phyloP scores from a whole-genome alignment of 164 flowering plant species.

The Umbilicus rupestris region DNA sequence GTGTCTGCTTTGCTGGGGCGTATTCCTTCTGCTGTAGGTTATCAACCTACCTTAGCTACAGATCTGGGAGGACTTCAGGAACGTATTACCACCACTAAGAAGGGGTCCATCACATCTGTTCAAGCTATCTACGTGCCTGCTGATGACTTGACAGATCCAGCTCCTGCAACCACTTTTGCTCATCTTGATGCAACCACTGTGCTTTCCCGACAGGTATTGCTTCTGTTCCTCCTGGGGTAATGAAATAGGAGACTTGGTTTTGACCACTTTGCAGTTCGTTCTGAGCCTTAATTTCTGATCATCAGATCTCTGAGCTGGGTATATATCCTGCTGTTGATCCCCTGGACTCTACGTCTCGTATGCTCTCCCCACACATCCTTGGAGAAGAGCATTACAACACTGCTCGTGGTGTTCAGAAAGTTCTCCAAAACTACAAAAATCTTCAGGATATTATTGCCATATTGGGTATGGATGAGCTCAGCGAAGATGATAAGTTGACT shows the following conservation, averaged over 20 bases:
- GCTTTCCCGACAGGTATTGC: constrained; percentile 74
- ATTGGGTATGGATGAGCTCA: constrained; percentile 98
- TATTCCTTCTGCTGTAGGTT: constrained; percentile 98
- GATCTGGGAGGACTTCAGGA: constrained; percentile 97
- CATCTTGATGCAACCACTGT: constrained; percentile 99
- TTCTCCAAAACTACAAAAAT: constrained; percentile 90
- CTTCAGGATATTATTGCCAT: constrained; percentile 98
- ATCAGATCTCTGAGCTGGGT: constrained; percentile 97
- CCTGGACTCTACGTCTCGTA: constrained; percentile 90
- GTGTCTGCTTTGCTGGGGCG: constrained; percentile 98
- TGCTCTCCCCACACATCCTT: constrained; percentile 87
- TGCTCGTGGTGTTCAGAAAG: constrained; percentile 93
- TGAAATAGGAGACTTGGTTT: neutral
- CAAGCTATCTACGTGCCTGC: constrained; percentile 98
- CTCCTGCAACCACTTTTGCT: constrained; percentile 99
- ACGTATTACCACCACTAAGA: constrained; percentile 96
- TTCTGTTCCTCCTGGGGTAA: neutral
- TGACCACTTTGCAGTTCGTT: neutral
- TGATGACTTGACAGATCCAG: constrained; percentile 98
- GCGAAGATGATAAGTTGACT: constrained; percentile 94
- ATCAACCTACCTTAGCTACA: constrained; percentile 90
- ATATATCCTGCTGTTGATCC: constrained; percentile 98
- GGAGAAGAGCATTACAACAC: constrained; percentile 94
- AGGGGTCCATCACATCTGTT: constrained; percentile 92
- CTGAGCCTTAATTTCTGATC: constrained; percentile 5